phyloP scores from a whole-genome alignment of 768 basidiomycete genomes.

The Lactarius pseudohatsudake region DNA sequence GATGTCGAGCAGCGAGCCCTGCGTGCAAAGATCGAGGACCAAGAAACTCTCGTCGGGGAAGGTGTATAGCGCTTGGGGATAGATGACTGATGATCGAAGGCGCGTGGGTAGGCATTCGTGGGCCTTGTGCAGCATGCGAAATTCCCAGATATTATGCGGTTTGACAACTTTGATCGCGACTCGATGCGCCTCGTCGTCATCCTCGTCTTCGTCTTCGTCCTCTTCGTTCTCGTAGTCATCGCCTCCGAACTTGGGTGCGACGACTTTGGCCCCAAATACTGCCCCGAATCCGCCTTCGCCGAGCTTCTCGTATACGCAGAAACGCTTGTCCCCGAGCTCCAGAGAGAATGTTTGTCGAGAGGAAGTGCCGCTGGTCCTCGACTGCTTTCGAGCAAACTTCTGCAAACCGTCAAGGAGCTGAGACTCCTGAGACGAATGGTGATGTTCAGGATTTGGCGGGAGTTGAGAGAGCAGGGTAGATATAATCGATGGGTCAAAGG shows the following conservation, averaged over 20 bases:
- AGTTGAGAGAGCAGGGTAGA: conserved; percentile 62
- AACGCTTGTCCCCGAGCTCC: conserved; percentile 59
- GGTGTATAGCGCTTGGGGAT: conserved; percentile 76
- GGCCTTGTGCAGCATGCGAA: conserved; percentile 75
- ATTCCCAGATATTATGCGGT: conserved; percentile 92
- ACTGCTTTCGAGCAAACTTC: conserved; percentile 57
- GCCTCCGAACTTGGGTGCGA: conserved; percentile 42
- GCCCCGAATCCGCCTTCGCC: conserved; percentile 97
- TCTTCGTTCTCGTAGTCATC: conserved; percentile 43
- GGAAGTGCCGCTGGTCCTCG: conserved; percentile 36
- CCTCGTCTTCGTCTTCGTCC: conserved; percentile 46
- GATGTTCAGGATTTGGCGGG: conserved; percentile 58
- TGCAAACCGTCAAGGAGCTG: conserved; percentile 68
- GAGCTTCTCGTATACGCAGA: conserved; percentile 79
- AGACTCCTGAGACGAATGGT: conserved; percentile 58
- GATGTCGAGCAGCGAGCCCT: conserved; percentile 89
- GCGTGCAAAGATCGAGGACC: conserved; percentile 81
- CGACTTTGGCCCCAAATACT: conserved; percentile 82
- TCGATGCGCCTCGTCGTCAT: conserved; percentile 55
- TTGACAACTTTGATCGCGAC: conserved; percentile 91
- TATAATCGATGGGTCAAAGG: conserved; percentile 69
- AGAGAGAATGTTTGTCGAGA: conserved; percentile 50
- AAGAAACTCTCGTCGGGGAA: conserved; percentile 90
- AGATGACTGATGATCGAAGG: conserved; percentile 67
- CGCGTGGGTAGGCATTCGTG: conserved; percentile 62